phyloP scores from a whole-genome alignment of 805 yeast species.

The Lachancea mirantina region DNA sequence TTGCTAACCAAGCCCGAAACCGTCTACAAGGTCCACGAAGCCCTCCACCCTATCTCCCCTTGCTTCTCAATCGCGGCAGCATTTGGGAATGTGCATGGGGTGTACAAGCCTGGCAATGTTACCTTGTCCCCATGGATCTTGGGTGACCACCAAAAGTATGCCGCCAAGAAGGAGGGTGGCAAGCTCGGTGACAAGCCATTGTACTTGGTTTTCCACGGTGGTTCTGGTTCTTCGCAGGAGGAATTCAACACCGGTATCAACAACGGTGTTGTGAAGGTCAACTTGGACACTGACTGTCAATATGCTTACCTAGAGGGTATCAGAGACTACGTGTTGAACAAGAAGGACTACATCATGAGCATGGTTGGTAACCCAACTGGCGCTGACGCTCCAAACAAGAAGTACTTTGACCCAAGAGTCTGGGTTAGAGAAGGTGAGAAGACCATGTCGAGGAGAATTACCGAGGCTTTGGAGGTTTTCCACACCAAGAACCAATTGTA shows the following conservation, averaged over 20 bases:
- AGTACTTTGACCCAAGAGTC: constrained; percentile 99
- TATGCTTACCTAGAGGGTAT: constrained; percentile 95
- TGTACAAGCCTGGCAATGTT: constrained; percentile 98
- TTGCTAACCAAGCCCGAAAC: constrained; percentile 95
- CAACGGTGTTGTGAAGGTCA: constrained; percentile 97
- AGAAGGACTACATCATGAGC: constrained; percentile 86
- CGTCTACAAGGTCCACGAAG: constrained; percentile 84
- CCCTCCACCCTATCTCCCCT: constrained; percentile 84
- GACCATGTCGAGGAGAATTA: constrained; percentile 86
- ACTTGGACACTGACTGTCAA: constrained; percentile 98
- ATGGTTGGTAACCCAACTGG: constrained; percentile 99
- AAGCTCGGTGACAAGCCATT: constrained; percentile 55
- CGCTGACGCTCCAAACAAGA: constrained; percentile 98
- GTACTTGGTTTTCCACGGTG: constrained; percentile 99
- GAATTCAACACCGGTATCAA: constrained; percentile 89
- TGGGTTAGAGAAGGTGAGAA: constrained; percentile 99
- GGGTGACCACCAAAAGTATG: constrained; percentile 92
- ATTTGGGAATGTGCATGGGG: constrained; percentile 99
- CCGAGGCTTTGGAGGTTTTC: constrained; percentile 81
- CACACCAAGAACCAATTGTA: constrained; percentile 48
- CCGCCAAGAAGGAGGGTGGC: constrained; percentile 57
- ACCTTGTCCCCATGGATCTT: constrained; percentile 84
- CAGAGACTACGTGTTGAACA: constrained; percentile 91
- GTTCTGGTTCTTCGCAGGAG: constrained; percentile 91
- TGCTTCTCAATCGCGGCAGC: constrained; percentile 99